Conservation (phyloP, 2,329 filamentous ascomycete species). For the Penicillium digitatum region DNA sequence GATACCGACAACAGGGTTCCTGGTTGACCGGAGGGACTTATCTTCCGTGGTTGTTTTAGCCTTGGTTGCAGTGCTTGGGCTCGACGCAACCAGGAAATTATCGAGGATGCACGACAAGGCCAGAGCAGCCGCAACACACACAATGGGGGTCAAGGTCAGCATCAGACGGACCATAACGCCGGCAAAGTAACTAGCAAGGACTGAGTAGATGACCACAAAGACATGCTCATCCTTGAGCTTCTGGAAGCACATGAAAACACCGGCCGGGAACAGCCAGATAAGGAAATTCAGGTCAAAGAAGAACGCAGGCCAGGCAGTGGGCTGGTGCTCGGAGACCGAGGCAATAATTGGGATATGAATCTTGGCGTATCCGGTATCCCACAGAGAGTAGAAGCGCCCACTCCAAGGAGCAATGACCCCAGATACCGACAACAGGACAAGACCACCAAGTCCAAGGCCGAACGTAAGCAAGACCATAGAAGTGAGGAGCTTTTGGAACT, state of each 20-base stretch:
- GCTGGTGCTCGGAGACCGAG: constrained; percentile 98
- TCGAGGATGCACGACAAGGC: constrained; percentile 84
- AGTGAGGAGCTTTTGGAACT: constrained; percentile 87
- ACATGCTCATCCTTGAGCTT: constrained; percentile 93
- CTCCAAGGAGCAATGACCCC: constrained; percentile 97
- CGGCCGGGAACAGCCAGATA: constrained; percentile 98
- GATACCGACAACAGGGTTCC: constrained; percentile 73
- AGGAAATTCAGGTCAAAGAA: constrained; percentile 98
- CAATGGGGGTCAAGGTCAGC: constrained; percentile 93
- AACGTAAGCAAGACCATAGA: constrained; percentile 72
- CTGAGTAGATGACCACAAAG: constrained; percentile 94
- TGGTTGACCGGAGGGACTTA: constrained; percentile 61
- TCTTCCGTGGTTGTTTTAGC: constrained; percentile 40
- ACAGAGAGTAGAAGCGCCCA: constrained; percentile 97
- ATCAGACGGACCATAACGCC: constrained; percentile 99
- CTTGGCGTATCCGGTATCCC: constrained; percentile 98
- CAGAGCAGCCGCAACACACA: constrained; percentile 89
- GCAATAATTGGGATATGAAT: constrained; percentile 99
- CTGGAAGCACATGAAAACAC: constrained; percentile 97
- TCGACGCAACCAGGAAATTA: constrained; percentile 70
- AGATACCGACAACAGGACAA: constrained; percentile 77
- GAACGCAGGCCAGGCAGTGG: constrained; percentile 97
- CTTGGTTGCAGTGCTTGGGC: constrained; percentile 47
- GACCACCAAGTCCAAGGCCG: constrained; percentile 65
- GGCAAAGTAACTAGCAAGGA: constrained; percentile 95